Evolutionary conservation across 257 asterid genomes (phyloP).

Genomic region (Solanum habrochaites): DNA sequence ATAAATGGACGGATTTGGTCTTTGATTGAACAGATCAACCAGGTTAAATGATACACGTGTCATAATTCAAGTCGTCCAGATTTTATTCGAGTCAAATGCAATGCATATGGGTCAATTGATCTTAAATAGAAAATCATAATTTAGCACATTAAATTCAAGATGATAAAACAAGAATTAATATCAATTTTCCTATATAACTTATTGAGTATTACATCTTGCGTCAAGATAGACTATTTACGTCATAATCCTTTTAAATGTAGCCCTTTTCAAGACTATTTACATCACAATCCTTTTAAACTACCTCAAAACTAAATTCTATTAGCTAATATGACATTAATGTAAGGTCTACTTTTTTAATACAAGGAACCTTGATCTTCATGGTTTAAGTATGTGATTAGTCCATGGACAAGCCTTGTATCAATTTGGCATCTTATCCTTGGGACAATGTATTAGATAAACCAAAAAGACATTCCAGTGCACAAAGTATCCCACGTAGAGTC

Average conservation of each 20-base stretch:
- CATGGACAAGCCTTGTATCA: not conserved
- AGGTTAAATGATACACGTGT: not conserved
- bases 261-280: not conserved
- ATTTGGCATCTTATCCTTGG: not conserved
- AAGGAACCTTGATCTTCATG: not conserved
- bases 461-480: not conserved
- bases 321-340: not conserved
- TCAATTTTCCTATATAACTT: not conserved
- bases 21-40: not conserved
- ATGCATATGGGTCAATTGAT: not conserved
- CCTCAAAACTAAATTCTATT: not conserved
- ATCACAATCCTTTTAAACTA: not conserved
- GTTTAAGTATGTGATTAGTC: not conserved
- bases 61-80: not conserved
- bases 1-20: not conserved
- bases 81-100: not conserved
- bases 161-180: no score
- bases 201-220: not conserved
- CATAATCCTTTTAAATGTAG: not conserved
- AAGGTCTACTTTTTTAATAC: not conserved
- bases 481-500: not conserved
- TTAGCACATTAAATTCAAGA: not conserved
- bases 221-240: not conserved
- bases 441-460: not conserved
- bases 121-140: not conserved